Evolutionary conservation across 23 red algal species (phyloP), one percentile per base, ranked within the genome.

Genomic region (Gracilaria domingensis): DNA sequence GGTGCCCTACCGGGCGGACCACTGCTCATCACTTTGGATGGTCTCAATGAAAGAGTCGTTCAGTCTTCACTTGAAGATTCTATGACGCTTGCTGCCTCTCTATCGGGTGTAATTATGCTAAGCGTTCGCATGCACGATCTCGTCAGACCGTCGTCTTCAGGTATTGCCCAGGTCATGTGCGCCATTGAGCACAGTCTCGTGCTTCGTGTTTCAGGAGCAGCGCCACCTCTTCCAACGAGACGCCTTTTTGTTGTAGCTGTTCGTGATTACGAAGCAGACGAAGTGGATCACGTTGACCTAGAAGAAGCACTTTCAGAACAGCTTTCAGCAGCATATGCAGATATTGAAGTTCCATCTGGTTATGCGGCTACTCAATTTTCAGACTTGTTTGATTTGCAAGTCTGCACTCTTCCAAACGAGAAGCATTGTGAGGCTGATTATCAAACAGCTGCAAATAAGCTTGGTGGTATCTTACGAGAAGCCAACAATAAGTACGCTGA

Each of bases 231-330:
- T 40, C 89, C 89, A 36, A 67, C 49, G 8, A 42, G 57, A 71
- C 78, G 89, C 26, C 81, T 98, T 45, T 62, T 98, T 21, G 26
- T 98, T 21, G 89, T 98, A 44, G 92, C 85, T 32, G 93, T 98
- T 65, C 61, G 82, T 26, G 96, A 98, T 33, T 95, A 84, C 49
- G 96, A 98, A 26, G 74, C 28, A 34, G 88, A 87, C 25, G 69
- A 92, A 37, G 79, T 90, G 0, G 78, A 54, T n/a, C 61, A 87
- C 39, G 96, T 69, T 45, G 92, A 98, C 1, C 55, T 98, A 53
- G 55, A 85, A 23, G 56, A 62, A 33, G 78, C 91, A 1, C 77
- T 95, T 55, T 42, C 34, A 26, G 92, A 88, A 13, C 73, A 81
- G 35, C 50, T 93, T 33, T 70, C 42, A 17, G 84, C 73, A 0